phyloP scores from a whole-genome alignment of 1,284 basidiomycete genomes.

The Malassezia sp. region DNA sequence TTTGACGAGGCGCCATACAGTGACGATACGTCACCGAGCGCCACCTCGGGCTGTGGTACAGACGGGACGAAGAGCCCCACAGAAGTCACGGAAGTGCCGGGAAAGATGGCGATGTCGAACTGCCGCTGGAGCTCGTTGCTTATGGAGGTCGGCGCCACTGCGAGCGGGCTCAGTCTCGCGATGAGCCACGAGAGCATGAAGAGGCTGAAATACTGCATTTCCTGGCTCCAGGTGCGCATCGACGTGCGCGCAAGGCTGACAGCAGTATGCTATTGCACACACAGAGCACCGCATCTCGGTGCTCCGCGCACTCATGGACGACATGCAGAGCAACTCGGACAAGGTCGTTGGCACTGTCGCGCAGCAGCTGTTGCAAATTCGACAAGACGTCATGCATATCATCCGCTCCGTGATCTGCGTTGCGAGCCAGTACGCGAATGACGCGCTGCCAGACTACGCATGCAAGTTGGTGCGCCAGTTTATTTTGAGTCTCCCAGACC shows the following conservation, averaged over 20 bases:
- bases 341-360: conserved; percentile 26
- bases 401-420: conserved; percentile 79
- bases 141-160: conserved; percentile 62
- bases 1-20: no score
- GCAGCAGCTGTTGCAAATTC: conserved; percentile 56
- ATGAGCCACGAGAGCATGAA: conserved; percentile 71
- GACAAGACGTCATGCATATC: conserved; percentile 70
- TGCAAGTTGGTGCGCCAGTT: conserved; percentile 64
- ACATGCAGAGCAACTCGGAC: conserved; percentile 35
- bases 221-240: no score
- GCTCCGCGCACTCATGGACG: conserved; percentile 52
- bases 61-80: no score
- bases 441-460: conserved; percentile 71
- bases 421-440: conserved; percentile 72
- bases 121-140: conserved; percentile 66
- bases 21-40: no score
- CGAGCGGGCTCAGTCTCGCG: conserved; percentile 59
- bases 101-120: no score
- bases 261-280: conserved; percentile 72
- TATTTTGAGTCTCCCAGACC: conserved; percentile 66
- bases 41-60: no score
- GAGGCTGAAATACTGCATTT: conserved; percentile 68
- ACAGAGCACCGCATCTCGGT: conserved; percentile 77
- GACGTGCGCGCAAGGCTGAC: no score
- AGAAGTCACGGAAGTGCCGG: no score